Evolutionary conservation across 805 yeast species (phyloP).

Genomic region (Saccharomycopsis sp.): DNA sequence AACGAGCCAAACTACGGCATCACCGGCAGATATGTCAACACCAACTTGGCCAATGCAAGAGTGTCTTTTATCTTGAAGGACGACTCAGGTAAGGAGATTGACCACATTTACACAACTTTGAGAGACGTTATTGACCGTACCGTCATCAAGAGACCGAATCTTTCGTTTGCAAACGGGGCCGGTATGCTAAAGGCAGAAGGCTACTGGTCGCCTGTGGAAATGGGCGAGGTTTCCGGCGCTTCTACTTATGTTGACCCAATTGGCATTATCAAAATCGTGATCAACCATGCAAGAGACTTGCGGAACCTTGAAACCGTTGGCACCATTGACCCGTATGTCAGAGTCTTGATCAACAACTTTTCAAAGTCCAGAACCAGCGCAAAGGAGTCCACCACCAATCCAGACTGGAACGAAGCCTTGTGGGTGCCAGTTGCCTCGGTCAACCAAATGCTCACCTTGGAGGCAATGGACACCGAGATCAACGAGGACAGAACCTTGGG

Average conservation of each 20-base stretch:
- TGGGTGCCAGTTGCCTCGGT: constrained; percentile 78
- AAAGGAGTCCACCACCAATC: constrained; percentile 56
- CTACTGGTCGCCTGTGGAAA: constrained; percentile 78
- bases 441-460: constrained; percentile 73
- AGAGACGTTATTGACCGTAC: constrained; percentile 66
- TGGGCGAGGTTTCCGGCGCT: constrained; percentile 57
- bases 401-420: constrained; percentile 76
- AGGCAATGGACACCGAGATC: constrained; percentile 78
- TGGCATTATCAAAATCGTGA: constrained; percentile 73
- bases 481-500: constrained; percentile 87
- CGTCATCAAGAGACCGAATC: constrained; percentile 72
- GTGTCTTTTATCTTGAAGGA: constrained; percentile 61
- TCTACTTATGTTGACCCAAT: constrained; percentile 89
- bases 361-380: constrained; percentile 71
- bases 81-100: constrained; percentile 46
- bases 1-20: constrained; percentile 62
- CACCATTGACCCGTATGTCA: constrained; percentile 83
- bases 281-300: constrained; percentile 64
- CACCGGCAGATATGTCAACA: constrained; percentile 56
- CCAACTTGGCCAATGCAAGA: constrained; percentile 62
- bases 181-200: constrained; percentile 69
- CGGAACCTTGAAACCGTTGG: constrained; percentile 85
- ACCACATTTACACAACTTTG: constrained; percentile 50
- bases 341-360: constrained; percentile 69
- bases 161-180: constrained; percentile 53